Evolutionary conservation across 805 yeast species (phyloP), one percentile per base, ranked within the genome.

Genomic region (Clavispora vitiphila): DNA sequence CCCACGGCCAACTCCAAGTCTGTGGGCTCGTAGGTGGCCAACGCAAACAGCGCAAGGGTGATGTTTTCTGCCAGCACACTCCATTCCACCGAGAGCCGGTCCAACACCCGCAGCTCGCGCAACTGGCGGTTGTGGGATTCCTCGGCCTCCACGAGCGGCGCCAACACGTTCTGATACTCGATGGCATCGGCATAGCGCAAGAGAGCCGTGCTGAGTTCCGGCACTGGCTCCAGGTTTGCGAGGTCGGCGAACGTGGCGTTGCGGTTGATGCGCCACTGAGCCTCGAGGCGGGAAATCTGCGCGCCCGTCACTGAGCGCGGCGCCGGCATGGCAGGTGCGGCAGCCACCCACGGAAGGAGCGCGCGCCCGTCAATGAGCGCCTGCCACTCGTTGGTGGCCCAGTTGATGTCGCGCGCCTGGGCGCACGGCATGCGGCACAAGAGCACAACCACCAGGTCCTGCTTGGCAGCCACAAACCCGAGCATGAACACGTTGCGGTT

Each of bases 311-410:
- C 72, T n/a, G 70, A 56, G 34, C 76, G 71, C 1, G 89, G 72
- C 35, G 66, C 66, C n/a, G 78, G 54, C 42, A 71, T 60, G 37
- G 81, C 85, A 0, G 96, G 95, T 3, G 67, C 71, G 2, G 79
- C 68, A 0, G 88, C 90, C 10, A 90, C 77, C 96, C 96, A 90
- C 1, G 87, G 67, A 42, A 90, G 67, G 43, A 90, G 77, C 48
- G 78, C 81, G 29, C 95, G 72, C 49, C 87, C 83, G 49, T 84
- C 91, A 42, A 90, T 86, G 41, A 90, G 66, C 0, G 96, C 76
- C 55, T 83, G 87, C 97, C 97, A 90, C 46, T 85, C 83, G 32
- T 72, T 76, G 0, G 90, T 81, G 54, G 88, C 96, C 97, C 96
- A 90, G 54, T 82, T 80, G 22, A 75, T 65, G 60, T 84, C 87